phyloP scores from a whole-genome alignment of 78 protist genomes.

The Dictyostelium citrinum region DNA sequence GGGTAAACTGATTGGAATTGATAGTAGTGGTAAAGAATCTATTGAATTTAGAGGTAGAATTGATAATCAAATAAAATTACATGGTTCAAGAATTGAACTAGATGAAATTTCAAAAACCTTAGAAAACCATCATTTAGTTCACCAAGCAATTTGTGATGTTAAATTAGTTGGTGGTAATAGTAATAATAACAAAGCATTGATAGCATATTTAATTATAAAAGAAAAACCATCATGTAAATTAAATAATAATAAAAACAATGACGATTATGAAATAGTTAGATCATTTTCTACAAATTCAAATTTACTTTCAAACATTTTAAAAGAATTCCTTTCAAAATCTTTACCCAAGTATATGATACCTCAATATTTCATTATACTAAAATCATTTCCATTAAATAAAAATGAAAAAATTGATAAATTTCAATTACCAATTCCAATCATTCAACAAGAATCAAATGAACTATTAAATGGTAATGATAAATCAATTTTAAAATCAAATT shows the following conservation, averaged over 20 bases:
- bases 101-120: conserved; percentile 37
- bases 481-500: neutral
- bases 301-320: neutral
- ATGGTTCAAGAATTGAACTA: conserved; percentile 63
- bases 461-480: neutral
- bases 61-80: conserved; percentile 55
- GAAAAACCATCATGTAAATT: neutral
- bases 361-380: neutral
- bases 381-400: conserved; percentile 35
- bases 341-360: conserved; percentile 38
- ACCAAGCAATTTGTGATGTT: conserved; percentile 31
- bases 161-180: neutral
- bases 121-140: conserved; percentile 15
- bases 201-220: conserved; percentile 42
- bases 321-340: neutral
- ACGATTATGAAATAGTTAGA: neutral
- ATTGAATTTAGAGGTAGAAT: conserved; percentile 74
- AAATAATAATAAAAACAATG: neutral
- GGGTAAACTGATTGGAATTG: conserved; percentile 9
- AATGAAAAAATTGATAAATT: conserved; percentile 66
- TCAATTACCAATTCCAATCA: conserved; percentile 16
- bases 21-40: neutral
- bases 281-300: neutral
- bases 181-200: neutral
- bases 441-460: neutral